A percentile compares a stretch with the other conserved stretches of the same genome.
Conservation (phyloP, 805 yeast genomes). For the Yarrowia sp. region DNA sequence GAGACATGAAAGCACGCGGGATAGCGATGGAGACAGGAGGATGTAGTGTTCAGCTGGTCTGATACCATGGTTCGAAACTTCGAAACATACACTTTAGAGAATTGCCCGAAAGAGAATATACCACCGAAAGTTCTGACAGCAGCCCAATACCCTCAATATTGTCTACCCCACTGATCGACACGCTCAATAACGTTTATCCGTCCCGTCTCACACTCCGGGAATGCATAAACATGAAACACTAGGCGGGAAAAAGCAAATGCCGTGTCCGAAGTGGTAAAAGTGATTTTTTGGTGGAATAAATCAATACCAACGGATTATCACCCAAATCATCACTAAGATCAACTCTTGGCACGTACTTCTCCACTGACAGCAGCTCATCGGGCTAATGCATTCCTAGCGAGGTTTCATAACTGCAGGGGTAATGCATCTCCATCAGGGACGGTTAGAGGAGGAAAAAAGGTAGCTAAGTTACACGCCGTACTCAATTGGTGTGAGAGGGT, state of each 20-base stretch:
- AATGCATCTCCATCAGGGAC: constrained; percentile 5
- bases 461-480: too few species aligned
- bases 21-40: background rate
- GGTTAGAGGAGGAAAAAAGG: background rate
- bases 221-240: constrained; percentile 19
- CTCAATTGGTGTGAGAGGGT: too few species aligned
- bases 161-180: constrained; percentile 17
- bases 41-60: background rate
- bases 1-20: background rate
- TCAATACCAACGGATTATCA: too few species aligned
- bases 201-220: constrained; percentile 17
- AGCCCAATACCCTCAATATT: too few species aligned
- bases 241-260: constrained; percentile 9
- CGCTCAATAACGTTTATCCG: background rate
- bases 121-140: background rate
- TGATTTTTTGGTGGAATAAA: background rate
- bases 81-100: too few species aligned
- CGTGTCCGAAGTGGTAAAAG: background rate
- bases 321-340: too few species aligned
- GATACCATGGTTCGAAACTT: too few species aligned
- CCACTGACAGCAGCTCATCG: background rate
- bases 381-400: background rate
- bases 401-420: constrained; percentile 13
- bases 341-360: background rate
- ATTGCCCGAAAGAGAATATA: background rate